phyloP scores from a whole-genome alignment of 768 basidiomycete species.

The Plicaturopsis crispa region DNA sequence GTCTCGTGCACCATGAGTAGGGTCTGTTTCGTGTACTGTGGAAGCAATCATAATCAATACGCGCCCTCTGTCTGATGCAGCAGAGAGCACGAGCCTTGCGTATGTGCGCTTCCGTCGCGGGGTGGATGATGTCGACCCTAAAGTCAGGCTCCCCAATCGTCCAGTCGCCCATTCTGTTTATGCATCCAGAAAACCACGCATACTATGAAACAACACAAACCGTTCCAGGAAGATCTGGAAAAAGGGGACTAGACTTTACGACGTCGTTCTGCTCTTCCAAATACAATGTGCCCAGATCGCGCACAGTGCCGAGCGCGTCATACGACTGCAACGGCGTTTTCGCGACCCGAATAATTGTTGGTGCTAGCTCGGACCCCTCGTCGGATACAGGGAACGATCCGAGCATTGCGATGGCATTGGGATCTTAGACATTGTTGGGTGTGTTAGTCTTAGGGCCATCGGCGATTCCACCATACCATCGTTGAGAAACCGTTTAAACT shows the following conservation, averaged over 20 bases:
- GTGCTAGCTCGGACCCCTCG: constrained; percentile 20
- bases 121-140: constrained; percentile 79
- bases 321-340: constrained; percentile 58
- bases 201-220: constrained; percentile 42
- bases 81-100: constrained; percentile 48
- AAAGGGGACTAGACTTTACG: constrained; percentile 13
- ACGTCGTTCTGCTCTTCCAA: constrained; percentile 66
- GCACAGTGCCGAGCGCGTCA: constrained; percentile 16
- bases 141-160: constrained; percentile 47
- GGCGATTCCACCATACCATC: constrained; percentile 26
- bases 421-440: constrained; percentile 42
- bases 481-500: constrained; percentile 47
- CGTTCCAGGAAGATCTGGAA: constrained; percentile 1
- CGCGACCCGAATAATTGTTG: constrained; percentile 71
- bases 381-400: constrained; percentile 43
- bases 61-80: too few relatives aligned
- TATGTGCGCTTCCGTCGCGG: constrained; percentile 87
- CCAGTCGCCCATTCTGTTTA: constrained; percentile 26
- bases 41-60: not conserved
- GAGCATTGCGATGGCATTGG: constrained; percentile 57
- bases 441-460: not conserved
- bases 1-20: constrained; percentile 76
- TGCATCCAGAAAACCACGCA: constrained; percentile 72
- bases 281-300: constrained; percentile 30
- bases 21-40: constrained; percentile 73